Evolutionary conservation across 2,329 filamentous ascomycete species (phyloP).

Genomic region (Didymellaceae sp.): DNA sequence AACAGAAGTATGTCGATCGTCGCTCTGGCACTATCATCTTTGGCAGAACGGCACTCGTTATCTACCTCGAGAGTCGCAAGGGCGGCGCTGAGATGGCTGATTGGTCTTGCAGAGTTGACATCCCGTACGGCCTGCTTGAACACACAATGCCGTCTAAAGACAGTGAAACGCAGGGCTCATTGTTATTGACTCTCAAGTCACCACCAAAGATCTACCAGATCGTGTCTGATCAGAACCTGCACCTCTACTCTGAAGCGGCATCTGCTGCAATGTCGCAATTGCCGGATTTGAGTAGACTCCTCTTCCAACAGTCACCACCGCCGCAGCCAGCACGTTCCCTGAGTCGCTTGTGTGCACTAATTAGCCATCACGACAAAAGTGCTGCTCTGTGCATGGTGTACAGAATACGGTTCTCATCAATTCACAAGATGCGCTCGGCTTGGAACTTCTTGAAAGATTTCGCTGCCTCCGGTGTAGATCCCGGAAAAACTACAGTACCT

Average conservation of each 20-base stretch:
- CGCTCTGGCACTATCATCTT: slow-evolving; percentile 49
- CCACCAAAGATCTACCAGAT: slow-evolving; percentile 51
- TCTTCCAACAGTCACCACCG: neutral
- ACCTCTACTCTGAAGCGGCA: slow-evolving; percentile 25
- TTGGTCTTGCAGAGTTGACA: slow-evolving; percentile 47
- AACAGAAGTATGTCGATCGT: slow-evolving; percentile 51
- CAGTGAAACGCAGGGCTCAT: slow-evolving; percentile 18
- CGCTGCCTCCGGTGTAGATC: slow-evolving; percentile 27
- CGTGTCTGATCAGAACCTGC: slow-evolving; percentile 24
- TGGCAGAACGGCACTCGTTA: slow-evolving; percentile 39
- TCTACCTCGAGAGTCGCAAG: slow-evolving; percentile 22
- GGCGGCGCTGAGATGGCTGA: slow-evolving; percentile 7
- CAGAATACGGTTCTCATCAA: slow-evolving; percentile 39
- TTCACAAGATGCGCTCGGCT: slow-evolving; percentile 28
- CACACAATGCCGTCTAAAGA: slow-evolving; percentile 42
- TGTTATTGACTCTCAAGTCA: slow-evolving; percentile 49
- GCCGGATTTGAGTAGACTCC: slow-evolving; percentile 9
- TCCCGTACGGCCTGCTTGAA: slow-evolving; percentile 53
- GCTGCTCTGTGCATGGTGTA: slow-evolving; percentile 61
- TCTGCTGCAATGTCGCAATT: neutral
- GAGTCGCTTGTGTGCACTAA: slow-evolving; percentile 46
- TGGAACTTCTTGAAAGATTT: slow-evolving; percentile 44
- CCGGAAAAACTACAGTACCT: slow-evolving; percentile 36
- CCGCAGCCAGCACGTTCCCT: slow-evolving; percentile 19
- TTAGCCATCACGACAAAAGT: slow-evolving; percentile 47